Evolutionary conservation across 2,329 filamentous ascomycete species (phyloP).

Genomic region (Escovopsis sp.): DNA sequence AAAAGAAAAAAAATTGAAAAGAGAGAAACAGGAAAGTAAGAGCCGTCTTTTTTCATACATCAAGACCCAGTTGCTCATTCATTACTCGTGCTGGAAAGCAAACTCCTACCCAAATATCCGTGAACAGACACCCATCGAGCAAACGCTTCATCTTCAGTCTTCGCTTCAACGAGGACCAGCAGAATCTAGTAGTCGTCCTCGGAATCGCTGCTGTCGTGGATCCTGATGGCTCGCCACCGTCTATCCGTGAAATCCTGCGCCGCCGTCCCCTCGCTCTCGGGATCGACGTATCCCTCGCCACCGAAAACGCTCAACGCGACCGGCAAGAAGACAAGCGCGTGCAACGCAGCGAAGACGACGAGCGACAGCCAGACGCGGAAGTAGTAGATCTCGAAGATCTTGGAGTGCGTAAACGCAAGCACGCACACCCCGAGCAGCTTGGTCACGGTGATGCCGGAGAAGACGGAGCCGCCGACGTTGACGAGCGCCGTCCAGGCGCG

Average conservation of each 20-base stretch:
- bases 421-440: constrained; percentile 88
- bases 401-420: constrained; percentile 84
- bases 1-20: too few relatives aligned
- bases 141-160: too few relatives aligned
- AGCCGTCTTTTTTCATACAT: not conserved
- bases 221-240: constrained; percentile 61
- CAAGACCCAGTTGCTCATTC: not conserved
- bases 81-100: not conserved
- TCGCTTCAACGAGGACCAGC: not conserved
- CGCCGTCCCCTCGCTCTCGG: constrained; percentile 73
- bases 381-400: constrained; percentile 99
- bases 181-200: constrained; percentile 43
- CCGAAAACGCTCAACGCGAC: constrained; percentile 77
- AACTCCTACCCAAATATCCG: not conserved
- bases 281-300: constrained; percentile 76
- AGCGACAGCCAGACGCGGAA: constrained; percentile 93
- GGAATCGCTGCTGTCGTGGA: constrained; percentile 61
- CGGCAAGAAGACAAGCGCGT: constrained; percentile 82
- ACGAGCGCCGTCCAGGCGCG: constrained; percentile 86
- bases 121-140: not conserved
- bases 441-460: constrained; percentile 90
- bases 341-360: constrained; percentile 74
- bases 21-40: too few relatives aligned
- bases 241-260: constrained; percentile 77
- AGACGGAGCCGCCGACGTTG: constrained; percentile 87